These are phyloP conservation scores for Metrosideros polymorpha DNA, from an alignment of 441 rosid genomes.

Conservation along the genomic window DNA sequence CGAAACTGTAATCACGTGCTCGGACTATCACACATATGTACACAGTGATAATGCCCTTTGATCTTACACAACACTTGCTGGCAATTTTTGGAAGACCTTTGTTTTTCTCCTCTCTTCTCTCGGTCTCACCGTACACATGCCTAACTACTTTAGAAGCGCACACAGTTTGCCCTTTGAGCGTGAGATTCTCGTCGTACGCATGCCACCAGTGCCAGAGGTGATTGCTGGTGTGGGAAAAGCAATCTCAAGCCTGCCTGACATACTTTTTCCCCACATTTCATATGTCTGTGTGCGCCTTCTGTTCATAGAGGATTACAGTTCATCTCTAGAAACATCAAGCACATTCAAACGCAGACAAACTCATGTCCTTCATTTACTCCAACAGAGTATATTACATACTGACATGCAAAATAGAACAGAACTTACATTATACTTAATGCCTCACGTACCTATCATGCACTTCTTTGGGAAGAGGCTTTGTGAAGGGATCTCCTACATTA, in stretches of 20 bases:
- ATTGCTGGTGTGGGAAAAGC: not conserved
- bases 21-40: not conserved
- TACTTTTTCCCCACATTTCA: not conserved
- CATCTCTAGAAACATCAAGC: not conserved
- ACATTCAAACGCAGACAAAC: not conserved
- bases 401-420: not conserved
- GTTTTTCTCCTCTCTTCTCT: not conserved
- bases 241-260: not conserved
- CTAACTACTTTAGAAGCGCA: not conserved
- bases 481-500: not conserved
- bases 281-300: not conserved
- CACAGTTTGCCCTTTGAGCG: not conserved
- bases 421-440: not conserved
- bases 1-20: not conserved
- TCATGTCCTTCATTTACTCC: not conserved
- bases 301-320: not conserved
- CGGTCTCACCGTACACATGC: not conserved
- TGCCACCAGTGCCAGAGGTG: not conserved
- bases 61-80: not conserved
- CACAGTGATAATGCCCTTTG: not conserved
- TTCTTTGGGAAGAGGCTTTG: not conserved
- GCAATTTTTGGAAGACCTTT: not conserved
- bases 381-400: not conserved
- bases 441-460: not conserved
- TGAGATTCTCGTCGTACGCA: not conserved